These are phyloP conservation scores for Tricholoma flavovirens DNA, from an alignment of 768 basidiomycete genomes.

Conservation along the genomic window DNA sequence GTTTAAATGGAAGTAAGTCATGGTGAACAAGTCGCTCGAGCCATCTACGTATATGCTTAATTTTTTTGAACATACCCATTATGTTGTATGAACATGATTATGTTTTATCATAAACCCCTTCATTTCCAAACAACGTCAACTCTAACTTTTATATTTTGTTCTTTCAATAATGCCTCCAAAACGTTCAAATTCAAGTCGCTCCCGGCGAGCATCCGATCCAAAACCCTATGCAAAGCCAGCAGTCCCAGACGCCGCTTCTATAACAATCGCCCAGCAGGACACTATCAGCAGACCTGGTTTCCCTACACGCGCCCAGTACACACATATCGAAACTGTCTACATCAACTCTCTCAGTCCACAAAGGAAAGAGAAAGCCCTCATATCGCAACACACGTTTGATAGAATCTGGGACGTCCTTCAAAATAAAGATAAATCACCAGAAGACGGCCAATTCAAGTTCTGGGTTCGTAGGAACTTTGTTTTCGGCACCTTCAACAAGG, in stretches of 20 bases:
- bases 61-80: too few species aligned
- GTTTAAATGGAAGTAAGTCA: too few species aligned
- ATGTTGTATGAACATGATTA: too few species aligned
- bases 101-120: too few species aligned
- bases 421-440: slow-evolving; percentile 37
- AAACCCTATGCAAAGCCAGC: slow-evolving; percentile 31
- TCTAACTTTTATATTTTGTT: too few species aligned
- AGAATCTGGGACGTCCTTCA: slow-evolving; percentile 65
- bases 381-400: slow-evolving; percentile 66
- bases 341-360: slow-evolving; percentile 50
- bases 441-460: slow-evolving; percentile 69
- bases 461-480: slow-evolving; percentile 84
- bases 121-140: too few species aligned
- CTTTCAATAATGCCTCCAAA: background rate
- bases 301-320: slow-evolving; percentile 58
- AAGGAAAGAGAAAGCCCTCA: slow-evolving; percentile 61
- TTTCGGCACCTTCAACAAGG: slow-evolving; percentile 32
- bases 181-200: background rate
- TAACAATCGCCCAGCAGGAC: too few species aligned
- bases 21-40: too few species aligned
- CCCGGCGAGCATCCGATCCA: slow-evolving; percentile 16
- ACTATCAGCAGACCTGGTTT: slow-evolving; percentile 36
- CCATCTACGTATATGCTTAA: too few species aligned
- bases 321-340: slow-evolving; percentile 52
- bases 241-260: too few species aligned